phyloP scores from a whole-genome alignment of 2,329 filamentous ascomycete species.

The Setomelanomma holmii region DNA sequence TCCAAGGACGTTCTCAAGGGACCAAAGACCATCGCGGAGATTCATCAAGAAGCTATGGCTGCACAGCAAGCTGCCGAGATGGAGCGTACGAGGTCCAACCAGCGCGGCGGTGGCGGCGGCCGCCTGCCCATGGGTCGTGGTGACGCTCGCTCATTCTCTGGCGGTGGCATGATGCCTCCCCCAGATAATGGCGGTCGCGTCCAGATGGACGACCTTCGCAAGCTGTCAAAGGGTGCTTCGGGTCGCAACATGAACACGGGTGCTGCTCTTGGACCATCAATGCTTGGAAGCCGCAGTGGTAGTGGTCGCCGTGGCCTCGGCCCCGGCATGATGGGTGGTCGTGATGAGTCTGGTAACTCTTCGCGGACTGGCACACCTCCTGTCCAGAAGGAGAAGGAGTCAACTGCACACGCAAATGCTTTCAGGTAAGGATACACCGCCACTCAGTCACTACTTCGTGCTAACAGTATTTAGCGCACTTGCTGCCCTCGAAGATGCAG shows the following conservation, averaged over 20 bases:
- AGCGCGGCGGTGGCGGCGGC: slow-evolving; percentile 70
- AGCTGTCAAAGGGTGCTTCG: slow-evolving; percentile 69
- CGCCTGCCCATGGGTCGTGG: slow-evolving; percentile 80
- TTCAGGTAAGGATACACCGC: slow-evolving; percentile 75
- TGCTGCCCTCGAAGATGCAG: slow-evolving; percentile 64
- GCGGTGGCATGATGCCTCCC: slow-evolving; percentile 72
- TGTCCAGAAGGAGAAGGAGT: slow-evolving; percentile 67
- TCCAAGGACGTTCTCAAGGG: slow-evolving; percentile 93
- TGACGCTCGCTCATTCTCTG: slow-evolving; percentile 84
- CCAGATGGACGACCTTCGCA: slow-evolving; percentile 87
- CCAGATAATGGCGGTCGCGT: slow-evolving; percentile 79
- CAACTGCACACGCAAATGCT: slow-evolving; percentile 78
- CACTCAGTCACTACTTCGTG: neutral
- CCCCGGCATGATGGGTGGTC: slow-evolving; percentile 71
- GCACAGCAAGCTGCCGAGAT: slow-evolving; percentile 82
- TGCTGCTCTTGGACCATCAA: slow-evolving; percentile 76
- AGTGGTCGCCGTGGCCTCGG: slow-evolving; percentile 81
- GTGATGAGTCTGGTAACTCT: slow-evolving; percentile 85
- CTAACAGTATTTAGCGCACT: slow-evolving; percentile 56
- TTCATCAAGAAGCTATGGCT: slow-evolving; percentile 81
- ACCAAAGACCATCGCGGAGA: slow-evolving; percentile 93
- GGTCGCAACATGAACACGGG: slow-evolving; percentile 64
- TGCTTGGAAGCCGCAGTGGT: slow-evolving; percentile 87
- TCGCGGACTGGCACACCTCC: slow-evolving; percentile 91
- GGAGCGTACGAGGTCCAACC: slow-evolving; percentile 64